Evolutionary conservation across 495 filamentous ascomycete genomes (phyloP), one percentile per base, ranked within the genome.

Genomic region (Hypomontagnella submonticulosa): DNA sequence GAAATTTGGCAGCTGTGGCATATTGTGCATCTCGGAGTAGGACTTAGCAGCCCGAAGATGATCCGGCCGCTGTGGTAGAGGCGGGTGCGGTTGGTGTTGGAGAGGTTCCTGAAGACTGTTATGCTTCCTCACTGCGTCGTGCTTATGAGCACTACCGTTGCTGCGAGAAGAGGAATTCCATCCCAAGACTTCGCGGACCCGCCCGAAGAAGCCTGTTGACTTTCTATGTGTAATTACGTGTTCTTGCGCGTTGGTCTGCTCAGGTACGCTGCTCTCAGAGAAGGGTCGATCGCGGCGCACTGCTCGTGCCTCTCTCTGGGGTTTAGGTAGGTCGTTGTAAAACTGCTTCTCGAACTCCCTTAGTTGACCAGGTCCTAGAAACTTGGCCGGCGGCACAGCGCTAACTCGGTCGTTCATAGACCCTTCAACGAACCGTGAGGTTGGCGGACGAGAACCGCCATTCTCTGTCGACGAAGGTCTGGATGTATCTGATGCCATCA

Each of bases 341-440:
- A 79, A 79, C 41, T 75, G 76, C 36, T 56, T 68, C 69, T 81
- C 77, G 63, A 69, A 79, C 2, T 69, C 59, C 12, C 34, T 68
- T 3, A 73, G 48, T 47, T 82, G 77, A 8, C 80, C 79, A 6
- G 84, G 81, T 6, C 79, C 84, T 32, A 88, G 73, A 69, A 86
- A 92, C 40, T 85, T 80, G 30, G 79, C 75, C 7, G 90, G 90
- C 36, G 90, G 90, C 65, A 79, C 85, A 57, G 88, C 81, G 62
- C 88, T 91, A 13, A 83, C 80, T 57, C 88, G 85, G 72, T 93
- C 90, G 71, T 87, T 90, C 89, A 93, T 92, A 55, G 83, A 89
- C 2, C 87, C 90, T 67, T 93, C 90, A 4, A 88, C 74, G 68
- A 93, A 93, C 27, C 84, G 66, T 34, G 71, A 74, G 9, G 69